These are phyloP conservation scores for Diphasiastrum complanatum DNA, from an alignment of 83 land plant species.

Conservation along the genomic window DNA sequence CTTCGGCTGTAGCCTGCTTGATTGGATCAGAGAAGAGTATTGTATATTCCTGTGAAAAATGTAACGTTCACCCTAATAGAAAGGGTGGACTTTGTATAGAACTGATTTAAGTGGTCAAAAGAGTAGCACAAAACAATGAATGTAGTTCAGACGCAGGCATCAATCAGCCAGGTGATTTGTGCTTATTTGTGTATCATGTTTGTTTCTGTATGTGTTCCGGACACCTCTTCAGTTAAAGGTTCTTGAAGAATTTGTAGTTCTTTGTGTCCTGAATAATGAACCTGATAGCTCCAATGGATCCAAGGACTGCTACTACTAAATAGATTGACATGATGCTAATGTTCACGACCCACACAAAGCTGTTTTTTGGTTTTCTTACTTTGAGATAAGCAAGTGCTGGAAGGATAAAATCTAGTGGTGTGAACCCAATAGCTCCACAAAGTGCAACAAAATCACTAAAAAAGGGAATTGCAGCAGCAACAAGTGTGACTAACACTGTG, in stretches of 20 bases:
- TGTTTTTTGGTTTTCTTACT: slow-evolving; percentile 35
- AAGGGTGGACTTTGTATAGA: no score
- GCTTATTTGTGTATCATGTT: no score
- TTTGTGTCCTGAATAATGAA: slow-evolving; percentile 34
- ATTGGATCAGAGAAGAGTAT: no score
- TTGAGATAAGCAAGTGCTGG: slow-evolving; percentile 47
- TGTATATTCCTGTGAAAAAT: no score
- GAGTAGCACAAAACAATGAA: no score
- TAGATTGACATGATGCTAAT: slow-evolving; percentile 31
- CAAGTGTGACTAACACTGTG: slow-evolving; percentile 38
- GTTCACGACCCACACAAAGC: slow-evolving; percentile 26
- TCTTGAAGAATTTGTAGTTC: slow-evolving; percentile 45
- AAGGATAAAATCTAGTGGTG: slow-evolving; percentile 52
- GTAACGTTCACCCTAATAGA: no score
- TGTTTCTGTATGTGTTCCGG: no score
- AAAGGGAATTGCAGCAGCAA: slow-evolving; percentile 55
- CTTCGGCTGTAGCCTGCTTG: no score
- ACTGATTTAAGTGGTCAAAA: no score
- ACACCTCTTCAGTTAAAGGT: no score
- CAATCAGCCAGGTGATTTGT: no score
- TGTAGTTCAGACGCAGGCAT: no score
- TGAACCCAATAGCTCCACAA: slow-evolving; percentile 64
- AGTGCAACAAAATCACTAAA: slow-evolving; percentile 65
- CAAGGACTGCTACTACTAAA: slow-evolving; percentile 47
- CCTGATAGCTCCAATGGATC: slow-evolving; percentile 51